These are phyloP conservation scores for Salix koriyanagi DNA, from an alignment of 345 rosid species.

Conservation along the genomic window DNA sequence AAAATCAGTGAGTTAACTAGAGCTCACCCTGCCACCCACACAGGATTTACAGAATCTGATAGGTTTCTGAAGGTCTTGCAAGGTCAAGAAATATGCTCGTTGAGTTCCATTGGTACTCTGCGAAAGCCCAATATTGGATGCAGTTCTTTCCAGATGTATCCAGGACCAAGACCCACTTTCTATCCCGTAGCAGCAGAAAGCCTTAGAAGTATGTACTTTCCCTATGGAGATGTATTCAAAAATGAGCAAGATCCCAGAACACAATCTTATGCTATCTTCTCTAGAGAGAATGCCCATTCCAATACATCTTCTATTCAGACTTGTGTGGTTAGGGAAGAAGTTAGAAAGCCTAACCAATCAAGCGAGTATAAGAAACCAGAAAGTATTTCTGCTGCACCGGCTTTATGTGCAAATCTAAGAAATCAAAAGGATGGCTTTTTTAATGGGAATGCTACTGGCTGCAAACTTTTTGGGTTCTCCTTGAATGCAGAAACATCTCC, in stretches of 20 bases:
- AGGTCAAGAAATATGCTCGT: constrained; percentile 92
- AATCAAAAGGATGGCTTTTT: constrained; percentile 36
- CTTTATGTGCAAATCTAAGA: constrained; percentile 32
- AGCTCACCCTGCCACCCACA: constrained; percentile 36
- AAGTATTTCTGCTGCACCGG: constrained; percentile 34
- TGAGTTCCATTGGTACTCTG: constrained; percentile 45
- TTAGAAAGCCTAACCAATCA: constrained; percentile 30
- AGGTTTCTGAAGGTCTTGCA: constrained; percentile 89
- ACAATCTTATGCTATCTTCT: constrained; percentile 34
- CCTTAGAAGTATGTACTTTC: constrained; percentile 37
- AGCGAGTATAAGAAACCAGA: constrained; percentile 38
- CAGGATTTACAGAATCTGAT: constrained; percentile 59
- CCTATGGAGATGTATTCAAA: constrained; percentile 37
- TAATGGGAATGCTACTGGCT: constrained; percentile 43
- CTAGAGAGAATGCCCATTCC: constrained; percentile 33
- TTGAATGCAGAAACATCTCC: constrained; percentile 52
- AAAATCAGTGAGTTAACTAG: constrained; percentile 36
- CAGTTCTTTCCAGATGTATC: constrained; percentile 43
- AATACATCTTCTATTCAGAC: constrained; percentile 30
- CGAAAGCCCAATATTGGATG: constrained; percentile 43
- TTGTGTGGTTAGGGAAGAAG: constrained; percentile 31
- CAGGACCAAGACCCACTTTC: constrained; percentile 44
- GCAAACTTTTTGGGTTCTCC: constrained; percentile 82
- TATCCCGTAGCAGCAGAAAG: constrained; percentile 52
- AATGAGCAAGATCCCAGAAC: constrained; percentile 32